phyloP scores from a whole-genome alignment of 2,329 filamentous ascomycete genomes.

The Aspergillus hortae region DNA sequence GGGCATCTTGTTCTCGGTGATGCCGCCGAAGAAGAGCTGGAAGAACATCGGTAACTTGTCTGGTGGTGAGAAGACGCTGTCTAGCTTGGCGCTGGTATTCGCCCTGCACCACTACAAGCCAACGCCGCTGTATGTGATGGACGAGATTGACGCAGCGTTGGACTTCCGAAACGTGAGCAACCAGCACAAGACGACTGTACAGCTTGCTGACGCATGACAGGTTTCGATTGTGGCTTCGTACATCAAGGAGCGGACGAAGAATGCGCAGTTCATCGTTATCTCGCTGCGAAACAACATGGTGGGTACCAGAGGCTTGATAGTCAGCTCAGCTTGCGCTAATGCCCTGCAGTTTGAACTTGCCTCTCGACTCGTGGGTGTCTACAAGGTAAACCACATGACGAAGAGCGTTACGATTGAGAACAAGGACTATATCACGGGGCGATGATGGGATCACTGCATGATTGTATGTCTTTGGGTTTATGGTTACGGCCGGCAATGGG shows the following conservation, averaged over 20 bases:
- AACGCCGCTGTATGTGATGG: constrained; percentile 97
- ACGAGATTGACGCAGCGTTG: constrained; percentile 96
- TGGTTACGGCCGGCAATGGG: not conserved
- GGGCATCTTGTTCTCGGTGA: constrained; percentile 94
- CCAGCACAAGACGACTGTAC: not conserved
- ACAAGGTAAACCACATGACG: constrained; percentile 99
- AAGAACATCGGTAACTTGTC: constrained; percentile 97
- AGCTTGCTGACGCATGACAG: constrained; percentile 42
- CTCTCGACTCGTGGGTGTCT: constrained; percentile 90
- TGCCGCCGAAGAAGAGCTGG: constrained; percentile 99
- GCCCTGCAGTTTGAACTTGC: constrained; percentile 76
- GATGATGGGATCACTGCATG: constrained; percentile 18
- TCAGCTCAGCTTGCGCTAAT: constrained; percentile 8
- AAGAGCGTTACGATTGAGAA: constrained; percentile 91
- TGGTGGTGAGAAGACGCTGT: constrained; percentile 95
- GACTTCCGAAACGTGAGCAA: constrained; percentile 92
- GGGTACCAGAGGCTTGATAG: not conserved
- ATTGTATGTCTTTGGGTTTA: not conserved
- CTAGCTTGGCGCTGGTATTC: constrained; percentile 92
- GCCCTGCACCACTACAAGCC: constrained; percentile 97
- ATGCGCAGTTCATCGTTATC: constrained; percentile 98
- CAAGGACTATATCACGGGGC: constrained; percentile 63
- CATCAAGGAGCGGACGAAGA: constrained; percentile 98
- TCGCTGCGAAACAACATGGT: constrained; percentile 96
- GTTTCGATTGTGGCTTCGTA: constrained; percentile 97